Percentiles rank a stretch among this genome's conserved stretches.
These are phyloP conservation scores for Setomelanomma holmii DNA, from an alignment of 2,329 filamentous ascomycete genomes.

Conservation along the genomic window DNA sequence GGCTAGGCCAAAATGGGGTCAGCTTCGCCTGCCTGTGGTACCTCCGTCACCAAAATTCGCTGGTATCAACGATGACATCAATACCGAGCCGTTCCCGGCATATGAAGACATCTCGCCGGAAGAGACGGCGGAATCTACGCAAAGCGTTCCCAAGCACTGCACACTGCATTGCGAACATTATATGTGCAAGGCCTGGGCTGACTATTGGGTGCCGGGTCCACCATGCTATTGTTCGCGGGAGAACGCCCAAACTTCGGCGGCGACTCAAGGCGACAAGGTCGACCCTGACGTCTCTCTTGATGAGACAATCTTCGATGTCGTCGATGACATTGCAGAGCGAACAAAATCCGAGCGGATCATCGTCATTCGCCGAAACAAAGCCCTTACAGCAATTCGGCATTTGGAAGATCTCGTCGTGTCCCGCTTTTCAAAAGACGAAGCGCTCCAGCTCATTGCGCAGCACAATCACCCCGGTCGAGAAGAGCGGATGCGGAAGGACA, in stretches of 20 bases:
- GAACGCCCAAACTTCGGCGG: no score
- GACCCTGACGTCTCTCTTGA: not conserved
- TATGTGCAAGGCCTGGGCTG: constrained; percentile 3
- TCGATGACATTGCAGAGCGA: not conserved
- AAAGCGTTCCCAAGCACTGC: no score
- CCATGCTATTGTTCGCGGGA: no score
- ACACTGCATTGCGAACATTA: not conserved
- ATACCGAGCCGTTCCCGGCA: constrained; percentile 7
- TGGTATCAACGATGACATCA: not conserved
- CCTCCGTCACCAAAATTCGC: constrained; percentile 9
- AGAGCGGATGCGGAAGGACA: no score
- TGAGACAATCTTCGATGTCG: not conserved
- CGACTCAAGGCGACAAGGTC: no score
- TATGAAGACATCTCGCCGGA: not conserved
- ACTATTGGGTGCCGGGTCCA: no score
- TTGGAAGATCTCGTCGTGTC: not conserved
- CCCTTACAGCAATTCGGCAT: not conserved
- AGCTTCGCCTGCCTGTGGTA: not conserved
- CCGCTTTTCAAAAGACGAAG: not conserved
- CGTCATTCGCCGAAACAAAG: not conserved
- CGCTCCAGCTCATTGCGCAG: no score
- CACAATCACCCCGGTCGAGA: no score
- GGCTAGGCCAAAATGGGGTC: no score
- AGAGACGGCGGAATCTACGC: not conserved
- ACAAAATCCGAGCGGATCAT: not conserved